Evolutionary conservation across 1,284 basidiomycete species (phyloP).

Genomic region (Trametes pubescens): DNA sequence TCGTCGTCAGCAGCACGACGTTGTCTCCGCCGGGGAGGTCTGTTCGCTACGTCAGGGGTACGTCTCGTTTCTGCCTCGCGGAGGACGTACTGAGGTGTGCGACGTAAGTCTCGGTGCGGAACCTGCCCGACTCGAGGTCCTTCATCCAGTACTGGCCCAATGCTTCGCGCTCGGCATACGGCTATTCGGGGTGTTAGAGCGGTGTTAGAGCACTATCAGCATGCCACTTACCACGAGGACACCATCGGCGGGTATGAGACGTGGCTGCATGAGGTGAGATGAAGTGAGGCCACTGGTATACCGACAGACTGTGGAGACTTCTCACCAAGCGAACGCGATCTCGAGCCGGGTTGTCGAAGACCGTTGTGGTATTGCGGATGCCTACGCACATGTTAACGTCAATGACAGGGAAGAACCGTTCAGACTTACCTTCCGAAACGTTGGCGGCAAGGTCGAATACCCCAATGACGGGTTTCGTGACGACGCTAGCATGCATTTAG

Average conservation of each 20-base stretch:
- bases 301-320: constrained; percentile 1
- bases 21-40: constrained; percentile 80
- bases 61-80: not conserved
- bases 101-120: constrained; percentile 87
- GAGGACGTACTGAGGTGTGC: constrained; percentile 81
- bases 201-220: not conserved
- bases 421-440: constrained; percentile 83
- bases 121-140: constrained; percentile 90
- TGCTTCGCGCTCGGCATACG: constrained; percentile 90
- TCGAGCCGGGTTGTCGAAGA: constrained; percentile 93
- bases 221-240: constrained; percentile 75
- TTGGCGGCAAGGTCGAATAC: constrained; percentile 97
- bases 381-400: constrained; percentile 51
- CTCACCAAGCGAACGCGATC: constrained; percentile 87
- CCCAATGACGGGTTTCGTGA: constrained; percentile 97
- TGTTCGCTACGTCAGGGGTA: constrained; percentile 1
- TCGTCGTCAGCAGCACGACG: constrained; percentile 84
- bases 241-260: constrained; percentile 87
- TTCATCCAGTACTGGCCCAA: constrained; percentile 97
- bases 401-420: not conserved
- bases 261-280: constrained; percentile 59
- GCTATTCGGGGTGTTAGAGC: constrained; percentile 50
- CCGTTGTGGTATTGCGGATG: constrained; percentile 97
- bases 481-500: constrained; percentile 59
- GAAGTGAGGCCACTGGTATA: not conserved